A percentile compares a stretch with the other conserved stretches of the same genome.
Evolutionary conservation across 345 rosid genomes (phyloP).

Genomic region (Arabis alpina): DNA sequence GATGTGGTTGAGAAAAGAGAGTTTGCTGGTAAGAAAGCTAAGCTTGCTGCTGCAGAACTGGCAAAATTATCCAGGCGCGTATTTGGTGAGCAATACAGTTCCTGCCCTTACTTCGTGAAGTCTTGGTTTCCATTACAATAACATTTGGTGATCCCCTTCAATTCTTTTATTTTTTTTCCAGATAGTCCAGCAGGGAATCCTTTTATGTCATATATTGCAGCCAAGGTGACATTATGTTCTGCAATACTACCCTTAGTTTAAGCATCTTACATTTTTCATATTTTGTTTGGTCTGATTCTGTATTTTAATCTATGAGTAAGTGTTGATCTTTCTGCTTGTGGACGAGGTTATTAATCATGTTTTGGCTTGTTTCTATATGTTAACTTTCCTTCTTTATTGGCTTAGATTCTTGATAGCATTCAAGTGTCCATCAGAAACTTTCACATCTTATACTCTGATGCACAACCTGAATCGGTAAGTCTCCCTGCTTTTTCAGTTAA

Average conservation of each 20-base stretch:
- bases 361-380: constrained; percentile 12
- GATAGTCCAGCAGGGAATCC: constrained; percentile 78
- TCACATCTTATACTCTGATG: constrained; percentile 64
- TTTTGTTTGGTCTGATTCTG: constrained; percentile 14
- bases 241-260: neutral
- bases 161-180: constrained; percentile 42
- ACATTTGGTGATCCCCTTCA: constrained; percentile 2
- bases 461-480: constrained; percentile 62
- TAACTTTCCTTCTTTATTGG: constrained; percentile 33
- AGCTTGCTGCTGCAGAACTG: constrained; percentile 94
- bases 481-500: constrained; percentile 26
- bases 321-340: constrained; percentile 11
- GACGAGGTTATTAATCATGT: constrained; percentile 12
- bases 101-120: neutral
- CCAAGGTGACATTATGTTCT: constrained; percentile 61
- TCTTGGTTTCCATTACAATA: neutral
- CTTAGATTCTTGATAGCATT: constrained; percentile 83
- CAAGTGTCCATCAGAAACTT: constrained; percentile 81
- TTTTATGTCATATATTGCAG: constrained; percentile 71
- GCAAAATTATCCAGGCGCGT: constrained; percentile 77
- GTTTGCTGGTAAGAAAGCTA: constrained; percentile 86
- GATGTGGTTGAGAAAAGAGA: constrained; percentile 83
- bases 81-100: constrained; percentile 58
- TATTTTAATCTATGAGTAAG: constrained; percentile 14
- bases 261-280: constrained; percentile 11